Base-by-base conservation (phyloP, 257 asterid species). In the Ligustrum vulgare region DNA sequence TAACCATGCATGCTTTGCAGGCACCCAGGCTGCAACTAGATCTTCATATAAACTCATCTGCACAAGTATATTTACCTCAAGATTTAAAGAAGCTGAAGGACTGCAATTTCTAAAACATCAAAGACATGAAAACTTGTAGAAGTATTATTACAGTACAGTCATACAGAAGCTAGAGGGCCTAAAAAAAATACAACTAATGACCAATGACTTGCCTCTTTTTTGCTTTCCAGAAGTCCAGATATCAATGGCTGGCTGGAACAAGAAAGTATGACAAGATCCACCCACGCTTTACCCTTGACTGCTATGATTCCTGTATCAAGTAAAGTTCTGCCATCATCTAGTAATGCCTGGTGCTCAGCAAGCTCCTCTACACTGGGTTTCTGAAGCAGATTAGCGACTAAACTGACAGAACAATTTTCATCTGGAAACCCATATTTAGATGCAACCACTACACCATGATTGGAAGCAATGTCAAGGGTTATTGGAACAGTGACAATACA, bases 11-110 rank as follows among this genome's bases (percentile, higher is more conserved):
- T 93, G 97, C 88, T 83, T 93, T 79, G 91, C 91, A 79, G 97
- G 96, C 77, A 95, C 99, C 99, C 99, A 95, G 63, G 99, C 96
- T 63, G 99, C 99, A 76, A 95, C 94, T 79, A 95, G 88, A 84
- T 95, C 98, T 86, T 93, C 99, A 82, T 95, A 93, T 83, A 95
- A 93, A 84, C 99, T 91, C 93, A 95, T 87, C 99, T 94, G 90
- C 88, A 83, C 78, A 84, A 75, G 79, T 45, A 73, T 69, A 67
- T 39, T 70, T 69, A 66, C 31, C 70, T 37, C 66, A 76, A 83
- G 41, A 64, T 31, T 76, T 45, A 70, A 12, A 58, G 73, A 81
- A 54, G 80, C 74, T 72, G 75, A 77, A 67, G 74, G 41, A 45
- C 70, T 77, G 72, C 69, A 75, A 64, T 25, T 66, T 39, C 75